Base-by-base conservation (phyloP, 495 filamentous ascomycete genomes). In the Aspergillus egyptiacus region DNA sequence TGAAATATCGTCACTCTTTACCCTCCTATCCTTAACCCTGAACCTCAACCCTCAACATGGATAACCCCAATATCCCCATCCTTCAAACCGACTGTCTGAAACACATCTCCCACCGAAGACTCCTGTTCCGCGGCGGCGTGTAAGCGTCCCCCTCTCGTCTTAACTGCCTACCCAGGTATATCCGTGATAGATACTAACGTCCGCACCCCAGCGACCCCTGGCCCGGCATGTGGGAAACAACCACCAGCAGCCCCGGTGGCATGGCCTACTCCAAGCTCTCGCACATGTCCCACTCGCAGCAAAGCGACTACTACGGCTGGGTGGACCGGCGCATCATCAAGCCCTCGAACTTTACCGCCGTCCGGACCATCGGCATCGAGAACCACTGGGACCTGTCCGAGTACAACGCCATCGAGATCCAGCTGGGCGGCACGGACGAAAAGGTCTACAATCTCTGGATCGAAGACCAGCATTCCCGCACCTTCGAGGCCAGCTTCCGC, bases 371-470 rank as follows among this genome's bases (percentile, higher is more conserved):
- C 13, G 39, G 37, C 13, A 14, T n/a, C 1, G 37, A 39, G 1
- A 15, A 51, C 5, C 10, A 9, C 0, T 48, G 57, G 20, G 65
- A 83, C 48, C 54, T 83, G 6, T 62, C 66, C 9, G 49, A 39
- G n/a, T 81, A 74, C 40, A 63, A 75, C 19, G 78, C 78, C 0
- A 49, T 83, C 1, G 67, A 73, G 50, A 2, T 74, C 10, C 23
- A 20, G 0, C 49, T 69, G 17, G 41, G 45, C 1, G 38, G 43
- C 31, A 45, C 60, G 30, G 64, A 66, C 22, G 69, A 68, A 22
- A 84, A 82, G 56, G 61, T 62, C 15, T 89, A 86, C 56, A 84
- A 82, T 0, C 61, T 89, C 36, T 73, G 79, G 3, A 50, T 90
- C 14, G 87, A 85, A 60, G 82, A 88, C 53, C 65, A 73, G 30